Evolutionary conservation across 352 stramenopile genomes (phyloP).

Genomic region (Sclerospora graminicola): DNA sequence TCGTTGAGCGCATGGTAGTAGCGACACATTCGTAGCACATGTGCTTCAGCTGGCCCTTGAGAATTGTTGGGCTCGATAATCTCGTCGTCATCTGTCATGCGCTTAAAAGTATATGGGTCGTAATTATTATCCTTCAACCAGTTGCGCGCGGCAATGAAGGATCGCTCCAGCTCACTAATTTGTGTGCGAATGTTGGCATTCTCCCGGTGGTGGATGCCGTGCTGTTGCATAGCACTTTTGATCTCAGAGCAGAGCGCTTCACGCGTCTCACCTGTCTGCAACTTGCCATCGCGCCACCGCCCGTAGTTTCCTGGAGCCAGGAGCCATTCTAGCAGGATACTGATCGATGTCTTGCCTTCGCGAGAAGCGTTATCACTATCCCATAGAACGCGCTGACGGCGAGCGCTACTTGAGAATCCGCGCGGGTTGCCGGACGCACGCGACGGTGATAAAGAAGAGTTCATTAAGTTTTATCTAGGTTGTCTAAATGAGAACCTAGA

Average conservation of each 20-base stretch:
- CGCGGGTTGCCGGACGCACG: not conserved
- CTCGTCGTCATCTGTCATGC: slow-evolving; percentile 2
- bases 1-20: slow-evolving; percentile 64
- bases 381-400: slow-evolving; percentile 66
- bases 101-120: slow-evolving; percentile 16
- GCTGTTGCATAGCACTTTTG: slow-evolving; percentile 42
- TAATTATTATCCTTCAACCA: slow-evolving; percentile 46
- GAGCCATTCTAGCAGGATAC: slow-evolving; percentile 59
- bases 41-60: slow-evolving; percentile 24
- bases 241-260: slow-evolving; percentile 68
- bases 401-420: slow-evolving; percentile 2
- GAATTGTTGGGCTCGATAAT: not conserved
- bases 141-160: slow-evolving; percentile 37
- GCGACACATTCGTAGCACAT: slow-evolving; percentile 51
- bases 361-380: slow-evolving; percentile 53
- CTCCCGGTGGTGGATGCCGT: slow-evolving; percentile 58
- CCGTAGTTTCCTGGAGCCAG: slow-evolving; percentile 48
- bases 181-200: slow-evolving; percentile 78
- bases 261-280: slow-evolving; percentile 53
- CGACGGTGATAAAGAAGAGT: not conserved
- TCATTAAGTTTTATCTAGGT: too few relatives aligned
- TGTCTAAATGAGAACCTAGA: too few relatives aligned
- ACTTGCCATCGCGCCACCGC: slow-evolving; percentile 57
- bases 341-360: slow-evolving; percentile 65
- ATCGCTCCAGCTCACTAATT: slow-evolving; percentile 65